Evolutionary conservation across 192 early-diverging fungal genomes (phyloP), one percentile per base, ranked within the genome.

Genomic region (Coemansia sp.): DNA sequence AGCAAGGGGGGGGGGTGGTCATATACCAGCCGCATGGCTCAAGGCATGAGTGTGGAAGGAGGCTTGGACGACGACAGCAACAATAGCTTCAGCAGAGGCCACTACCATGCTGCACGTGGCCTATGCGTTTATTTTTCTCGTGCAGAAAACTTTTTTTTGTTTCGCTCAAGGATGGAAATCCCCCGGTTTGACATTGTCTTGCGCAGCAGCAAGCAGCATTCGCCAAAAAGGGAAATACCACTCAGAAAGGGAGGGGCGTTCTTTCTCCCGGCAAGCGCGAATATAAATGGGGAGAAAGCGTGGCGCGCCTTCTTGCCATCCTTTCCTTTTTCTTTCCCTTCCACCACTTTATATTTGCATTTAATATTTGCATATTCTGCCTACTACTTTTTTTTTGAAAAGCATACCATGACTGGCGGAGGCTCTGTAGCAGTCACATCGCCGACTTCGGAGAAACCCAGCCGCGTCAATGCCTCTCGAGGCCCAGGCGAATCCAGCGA

Each of bases 361-460:
- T n/a, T n/a, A n/a, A n/a, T 36, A 24, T 24, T 46, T 46, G 10
- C 46, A n/a, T n/a, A n/a, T n/a, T 40, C 47, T 56, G 42, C 53
- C 54, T 10, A 24, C 31, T 41, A 45, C 37, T 45, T 43, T 3
- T 20, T 39, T 17, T 57, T 47, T 53, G 15, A 25, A 27, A 51
- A n/a, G n/a, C n/a, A 25, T 12, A 49, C 7, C 6, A 49, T 49
- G 46, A 24, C 39, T n/a, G 60, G 63, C 25, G 39, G 39, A 38
- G 72, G 73, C 19, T 65, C 73, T 24, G 39, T 75, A 37, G 65
- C 68, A 5, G 60, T 77, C 4, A 71, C 69, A 29, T 62, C 74
- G 19, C 60, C 64, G 1, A 60, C 69, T 1, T 62, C 69, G 20
- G 45, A 64, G 49, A 51, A 60, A 17, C 51, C 58, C 59, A 4